phyloP scores from a whole-genome alignment of 1,139 yeast genomes.

The Pichia sp. region DNA sequence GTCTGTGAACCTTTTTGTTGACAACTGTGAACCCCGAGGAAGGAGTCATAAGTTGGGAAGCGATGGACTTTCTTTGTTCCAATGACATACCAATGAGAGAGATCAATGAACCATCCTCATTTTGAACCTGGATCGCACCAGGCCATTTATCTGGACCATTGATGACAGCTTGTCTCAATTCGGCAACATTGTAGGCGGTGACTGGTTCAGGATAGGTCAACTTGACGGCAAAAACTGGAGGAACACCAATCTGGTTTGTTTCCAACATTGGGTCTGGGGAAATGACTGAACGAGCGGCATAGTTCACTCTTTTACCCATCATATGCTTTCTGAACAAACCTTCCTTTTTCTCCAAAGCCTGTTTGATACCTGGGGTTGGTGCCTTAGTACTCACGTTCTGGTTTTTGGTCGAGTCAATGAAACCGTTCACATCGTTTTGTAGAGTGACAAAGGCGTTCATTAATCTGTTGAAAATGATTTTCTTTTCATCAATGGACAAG shows the following conservation, averaged over 20 bases:
- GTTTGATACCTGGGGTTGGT: slow-evolving; percentile 93
- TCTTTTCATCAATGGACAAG: slow-evolving; percentile 63
- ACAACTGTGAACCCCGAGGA: slow-evolving; percentile 43
- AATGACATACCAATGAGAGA: slow-evolving; percentile 83
- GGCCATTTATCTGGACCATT: slow-evolving; percentile 99
- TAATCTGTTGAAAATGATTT: slow-evolving; percentile 75
- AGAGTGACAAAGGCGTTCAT: slow-evolving; percentile 94
- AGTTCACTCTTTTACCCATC: slow-evolving; percentile 99
- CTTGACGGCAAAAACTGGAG: slow-evolving; percentile 95
- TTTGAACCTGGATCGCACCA: slow-evolving; percentile 94
- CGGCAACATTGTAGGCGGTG: slow-evolving; percentile 87
- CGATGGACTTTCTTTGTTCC: slow-evolving; percentile 95
- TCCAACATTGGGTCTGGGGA: slow-evolving; percentile 98
- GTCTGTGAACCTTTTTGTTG: slow-evolving; percentile 91
- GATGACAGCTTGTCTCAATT: slow-evolving; percentile 88
- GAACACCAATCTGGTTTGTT: slow-evolving; percentile 97
- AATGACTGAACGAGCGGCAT: slow-evolving; percentile 98
- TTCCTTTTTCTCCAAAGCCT: slow-evolving; percentile 96
- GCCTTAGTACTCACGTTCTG: slow-evolving; percentile 57
- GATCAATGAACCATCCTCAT: slow-evolving; percentile 88
- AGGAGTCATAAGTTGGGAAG: slow-evolving; percentile 92
- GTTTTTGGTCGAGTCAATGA: slow-evolving; percentile 87
- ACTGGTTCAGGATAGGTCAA: slow-evolving; percentile 98
- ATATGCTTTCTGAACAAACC: slow-evolving; percentile 97
- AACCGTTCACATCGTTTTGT: slow-evolving; percentile 93